These are phyloP conservation scores for Tuber calosporum DNA, from an alignment of 495 filamentous ascomycete species.

Conservation along the genomic window DNA sequence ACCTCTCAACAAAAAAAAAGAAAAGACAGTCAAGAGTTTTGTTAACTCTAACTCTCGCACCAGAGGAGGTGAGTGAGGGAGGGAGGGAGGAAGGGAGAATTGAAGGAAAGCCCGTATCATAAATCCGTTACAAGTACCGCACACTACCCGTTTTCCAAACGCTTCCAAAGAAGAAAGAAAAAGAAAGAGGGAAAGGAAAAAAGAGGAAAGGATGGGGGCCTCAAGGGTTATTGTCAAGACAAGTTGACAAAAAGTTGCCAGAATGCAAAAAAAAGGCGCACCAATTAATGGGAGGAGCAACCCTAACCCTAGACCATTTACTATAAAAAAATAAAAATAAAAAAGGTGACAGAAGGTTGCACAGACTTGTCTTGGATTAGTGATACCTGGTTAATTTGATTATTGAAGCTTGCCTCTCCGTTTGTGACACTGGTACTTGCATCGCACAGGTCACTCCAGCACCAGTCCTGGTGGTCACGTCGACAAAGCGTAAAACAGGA, in stretches of 20 bases:
- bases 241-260: not conserved
- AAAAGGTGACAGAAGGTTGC: not conserved
- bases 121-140: not conserved
- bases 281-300: not conserved
- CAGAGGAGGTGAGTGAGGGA: not conserved
- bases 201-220: not conserved
- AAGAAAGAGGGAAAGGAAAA: not conserved
- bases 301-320: not conserved
- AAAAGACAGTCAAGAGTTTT: not conserved
- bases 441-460: no score
- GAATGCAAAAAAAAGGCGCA: not conserved
- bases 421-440: no score
- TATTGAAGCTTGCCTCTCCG: no score
- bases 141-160: not conserved
- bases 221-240: not conserved
- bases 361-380: not conserved
- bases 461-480: no score
- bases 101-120: not conserved
- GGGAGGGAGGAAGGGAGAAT: not conserved
- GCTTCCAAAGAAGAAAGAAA: not conserved
- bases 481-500: no score
- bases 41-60: not conserved
- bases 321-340: not conserved
- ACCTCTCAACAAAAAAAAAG: not conserved
- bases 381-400: no score